phyloP scores from a whole-genome alignment of 225 moss, liverwort and hornwort genomes.

The Takakia lepidozioides region DNA sequence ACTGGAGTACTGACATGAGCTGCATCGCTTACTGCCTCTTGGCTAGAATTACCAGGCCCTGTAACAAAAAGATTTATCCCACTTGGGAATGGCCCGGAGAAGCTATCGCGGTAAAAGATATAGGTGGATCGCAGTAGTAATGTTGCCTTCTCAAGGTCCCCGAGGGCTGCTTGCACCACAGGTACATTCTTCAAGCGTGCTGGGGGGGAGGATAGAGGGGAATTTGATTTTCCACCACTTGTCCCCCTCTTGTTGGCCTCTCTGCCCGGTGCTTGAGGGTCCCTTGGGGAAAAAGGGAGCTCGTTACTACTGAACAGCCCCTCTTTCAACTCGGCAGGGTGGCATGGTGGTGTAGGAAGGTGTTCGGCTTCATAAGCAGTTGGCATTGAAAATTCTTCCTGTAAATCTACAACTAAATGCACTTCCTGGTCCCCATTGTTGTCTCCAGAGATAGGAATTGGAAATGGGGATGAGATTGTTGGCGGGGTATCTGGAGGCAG shows the following conservation, averaged over 20 bases:
- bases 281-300: too few relatives aligned
- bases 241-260: too few relatives aligned
- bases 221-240: too few relatives aligned
- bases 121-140: conserved; percentile 70
- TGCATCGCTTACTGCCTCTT: conserved; percentile 29
- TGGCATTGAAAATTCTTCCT: conserved; percentile 66
- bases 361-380: conserved; percentile 54
- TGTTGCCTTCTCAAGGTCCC: conserved; percentile 71
- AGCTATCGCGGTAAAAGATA: conserved; percentile 83
- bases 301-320: conserved; percentile 22
- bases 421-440: conserved; percentile 36
- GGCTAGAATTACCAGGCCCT: conserved; percentile 32
- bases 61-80: conserved; percentile 71
- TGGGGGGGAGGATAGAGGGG: too few relatives aligned
- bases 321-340: conserved; percentile 26
- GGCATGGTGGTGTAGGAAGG: conserved; percentile 38
- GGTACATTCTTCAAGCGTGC: conserved; percentile 68
- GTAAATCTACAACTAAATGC: conserved; percentile 65
- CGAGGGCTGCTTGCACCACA: conserved; percentile 59
- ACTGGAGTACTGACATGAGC: conserved; percentile 12
- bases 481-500: conserved; percentile 35
- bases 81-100: conserved; percentile 81
- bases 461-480: conserved; percentile 23
- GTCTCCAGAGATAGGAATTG: conserved; percentile 24
- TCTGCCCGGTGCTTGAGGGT: too few relatives aligned